phyloP scores from a whole-genome alignment of 2,329 filamentous ascomycete genomes.

The Ramularia collo-cygni region DNA sequence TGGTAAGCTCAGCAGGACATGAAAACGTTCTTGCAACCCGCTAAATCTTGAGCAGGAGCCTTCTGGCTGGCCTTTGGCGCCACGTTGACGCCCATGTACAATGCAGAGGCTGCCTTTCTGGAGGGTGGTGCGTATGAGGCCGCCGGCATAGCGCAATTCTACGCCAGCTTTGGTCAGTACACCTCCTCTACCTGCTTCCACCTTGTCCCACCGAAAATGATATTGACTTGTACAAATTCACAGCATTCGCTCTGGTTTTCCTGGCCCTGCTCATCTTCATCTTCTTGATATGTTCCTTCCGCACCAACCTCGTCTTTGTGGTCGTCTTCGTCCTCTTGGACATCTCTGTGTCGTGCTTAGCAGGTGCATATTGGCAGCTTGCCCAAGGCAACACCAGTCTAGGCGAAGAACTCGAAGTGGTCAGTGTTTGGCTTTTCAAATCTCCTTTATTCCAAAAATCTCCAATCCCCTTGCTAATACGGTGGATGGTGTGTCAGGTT shows the following conservation, averaged over 20 bases:
- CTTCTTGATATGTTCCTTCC: slow-evolving; percentile 17
- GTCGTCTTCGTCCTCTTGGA: slow-evolving; percentile 13
- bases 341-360: slow-evolving; percentile 7
- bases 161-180: slow-evolving; percentile 6
- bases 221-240: not conserved
- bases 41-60: slow-evolving; percentile 5
- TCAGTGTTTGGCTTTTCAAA: slow-evolving; percentile 3
- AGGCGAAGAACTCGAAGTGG: slow-evolving; percentile 15
- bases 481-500: too few species aligned
- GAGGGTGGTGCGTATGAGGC: slow-evolving; percentile 3
- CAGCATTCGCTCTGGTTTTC: not conserved
- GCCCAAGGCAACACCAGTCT: slow-evolving; percentile 10
- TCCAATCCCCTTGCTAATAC: not conserved
- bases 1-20: slow-evolving; percentile 7
- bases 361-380: slow-evolving; percentile 13
- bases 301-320: slow-evolving; percentile 17
- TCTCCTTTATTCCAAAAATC: not conserved
- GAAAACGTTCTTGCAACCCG: not conserved
- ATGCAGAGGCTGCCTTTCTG: slow-evolving; percentile 10
- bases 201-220: not conserved
- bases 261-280: slow-evolving; percentile 11
- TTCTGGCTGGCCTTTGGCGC: slow-evolving; percentile 12
- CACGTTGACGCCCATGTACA: slow-evolving; percentile 13
- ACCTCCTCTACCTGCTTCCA: too few species aligned
- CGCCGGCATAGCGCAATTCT: slow-evolving; percentile 4